Conservation (phyloP, 2,329 filamentous ascomycete species). For the Hysterium pulicare region DNA sequence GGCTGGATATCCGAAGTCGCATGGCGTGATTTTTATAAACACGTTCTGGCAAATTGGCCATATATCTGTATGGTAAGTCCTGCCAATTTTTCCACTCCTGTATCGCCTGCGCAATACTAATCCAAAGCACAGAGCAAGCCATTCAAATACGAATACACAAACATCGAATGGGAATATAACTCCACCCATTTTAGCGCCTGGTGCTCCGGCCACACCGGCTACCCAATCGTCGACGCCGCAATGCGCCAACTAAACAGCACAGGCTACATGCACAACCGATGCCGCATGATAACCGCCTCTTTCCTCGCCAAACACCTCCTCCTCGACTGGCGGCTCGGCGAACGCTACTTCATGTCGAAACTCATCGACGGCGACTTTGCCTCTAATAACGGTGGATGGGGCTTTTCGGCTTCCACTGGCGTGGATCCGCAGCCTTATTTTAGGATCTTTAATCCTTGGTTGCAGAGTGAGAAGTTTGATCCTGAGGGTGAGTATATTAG, state of each 20-base stretch:
- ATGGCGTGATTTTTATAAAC: conserved; percentile 86
- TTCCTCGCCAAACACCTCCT: conserved; percentile 79
- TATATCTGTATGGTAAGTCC: conserved; percentile 67
- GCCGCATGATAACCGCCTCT: conserved; percentile 78
- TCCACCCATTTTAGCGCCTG: conserved; percentile 67
- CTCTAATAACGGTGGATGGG: conserved; percentile 71
- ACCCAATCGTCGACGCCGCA: conserved; percentile 79
- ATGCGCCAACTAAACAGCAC: conserved; percentile 71
- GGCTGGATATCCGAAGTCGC: conserved; percentile 80
- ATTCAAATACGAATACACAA: conserved; percentile 80
- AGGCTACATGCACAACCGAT: conserved; percentile 81
- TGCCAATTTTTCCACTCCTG: background rate
- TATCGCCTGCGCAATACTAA: conserved; percentile 10
- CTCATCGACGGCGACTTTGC: conserved; percentile 78
- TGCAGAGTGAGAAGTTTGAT: conserved; percentile 87
- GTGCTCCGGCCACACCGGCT: conserved; percentile 72
- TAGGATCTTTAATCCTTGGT: conserved; percentile 79
- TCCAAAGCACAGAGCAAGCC: conserved; percentile 55
- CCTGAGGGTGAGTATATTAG: conserved; percentile 74
- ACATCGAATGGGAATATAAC: conserved; percentile 80
- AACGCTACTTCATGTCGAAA: conserved; percentile 78
- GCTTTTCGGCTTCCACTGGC: conserved; percentile 63
- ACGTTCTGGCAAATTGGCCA: conserved; percentile 81
- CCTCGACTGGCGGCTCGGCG: conserved; percentile 79
- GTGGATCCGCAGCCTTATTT: conserved; percentile 90